Conservation (phyloP, 1,139 yeast species). For the Taphrina betulina region DNA sequence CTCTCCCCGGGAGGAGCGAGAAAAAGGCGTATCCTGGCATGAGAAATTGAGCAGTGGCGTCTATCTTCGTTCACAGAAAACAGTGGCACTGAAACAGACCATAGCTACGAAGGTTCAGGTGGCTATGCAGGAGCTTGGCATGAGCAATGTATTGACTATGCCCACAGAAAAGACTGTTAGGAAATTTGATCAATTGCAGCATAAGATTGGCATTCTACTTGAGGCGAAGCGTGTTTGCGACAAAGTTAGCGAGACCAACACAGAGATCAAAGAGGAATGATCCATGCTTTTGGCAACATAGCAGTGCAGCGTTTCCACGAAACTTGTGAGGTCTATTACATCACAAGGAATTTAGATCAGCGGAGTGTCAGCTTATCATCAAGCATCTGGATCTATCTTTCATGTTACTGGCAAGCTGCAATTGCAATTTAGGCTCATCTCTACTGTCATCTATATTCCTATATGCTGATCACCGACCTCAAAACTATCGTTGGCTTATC, state of each 20-base stretch:
- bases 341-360: too few species aligned
- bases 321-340: too few species aligned
- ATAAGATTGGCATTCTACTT: constrained; percentile 67
- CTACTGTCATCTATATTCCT: too few species aligned
- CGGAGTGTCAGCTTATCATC: too few species aligned
- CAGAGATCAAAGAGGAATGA: not conserved
- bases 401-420: too few species aligned
- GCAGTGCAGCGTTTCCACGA: too few species aligned
- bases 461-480: too few species aligned
- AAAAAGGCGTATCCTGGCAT: constrained; percentile 81
- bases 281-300: too few species aligned
- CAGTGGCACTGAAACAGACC: constrained; percentile 63
- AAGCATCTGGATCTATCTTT: too few species aligned
- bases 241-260: constrained; percentile 53
- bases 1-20: constrained; percentile 76
- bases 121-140: constrained; percentile 73
- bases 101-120: constrained; percentile 72
- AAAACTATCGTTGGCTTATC: too few species aligned
- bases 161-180: constrained; percentile 80
- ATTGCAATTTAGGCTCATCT: too few species aligned
- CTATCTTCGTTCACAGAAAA: constrained; percentile 67
- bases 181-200: constrained; percentile 73
- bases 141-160: constrained; percentile 78
- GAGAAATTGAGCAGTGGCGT: constrained; percentile 81
- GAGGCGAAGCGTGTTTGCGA: constrained; percentile 87